Evolutionary conservation across 495 filamentous ascomycete genomes (phyloP).

Genomic region (Talaromyces thailandensis): DNA sequence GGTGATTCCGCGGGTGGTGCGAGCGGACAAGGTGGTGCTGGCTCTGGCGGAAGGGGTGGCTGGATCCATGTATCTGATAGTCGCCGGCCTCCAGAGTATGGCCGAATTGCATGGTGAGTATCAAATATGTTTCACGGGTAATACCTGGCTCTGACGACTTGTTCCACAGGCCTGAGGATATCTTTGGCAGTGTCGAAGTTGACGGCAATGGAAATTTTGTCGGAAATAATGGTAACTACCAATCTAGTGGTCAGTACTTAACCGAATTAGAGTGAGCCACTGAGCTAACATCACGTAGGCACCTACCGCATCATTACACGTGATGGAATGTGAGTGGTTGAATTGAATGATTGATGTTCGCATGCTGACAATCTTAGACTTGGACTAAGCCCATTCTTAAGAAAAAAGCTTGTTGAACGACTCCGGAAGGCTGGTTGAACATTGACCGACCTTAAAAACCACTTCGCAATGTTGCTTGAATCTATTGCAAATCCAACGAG

Average conservation of each 20-base stretch:
- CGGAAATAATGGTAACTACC: constrained; percentile 47
- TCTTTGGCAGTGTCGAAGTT: constrained; percentile 86
- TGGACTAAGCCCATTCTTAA: constrained; percentile 47
- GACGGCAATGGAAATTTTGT: constrained; percentile 68
- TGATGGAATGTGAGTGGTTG: constrained; percentile 48
- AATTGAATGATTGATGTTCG: background rate
- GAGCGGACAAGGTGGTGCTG: constrained; percentile 72
- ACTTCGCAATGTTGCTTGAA: background rate
- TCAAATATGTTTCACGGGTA: background rate
- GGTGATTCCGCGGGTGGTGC: constrained; percentile 64
- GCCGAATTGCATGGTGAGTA: constrained; percentile 66
- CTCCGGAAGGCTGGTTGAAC: constrained; percentile 18
- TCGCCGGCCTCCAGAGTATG: constrained; percentile 80
- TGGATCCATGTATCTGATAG: constrained; percentile 83
- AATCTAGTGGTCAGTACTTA: constrained; percentile 43
- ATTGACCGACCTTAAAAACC: background rate
- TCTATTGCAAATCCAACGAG: background rate
- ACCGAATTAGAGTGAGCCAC: background rate
- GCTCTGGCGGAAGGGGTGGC: constrained; percentile 74
- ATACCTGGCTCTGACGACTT: background rate
- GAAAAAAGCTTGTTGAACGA: constrained; percentile 45
- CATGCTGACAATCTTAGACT: constrained; percentile 24
- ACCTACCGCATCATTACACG: constrained; percentile 49
- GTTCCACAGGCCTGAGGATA: constrained; percentile 63
- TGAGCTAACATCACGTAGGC: constrained; percentile 18